Conservation (phyloP, 768 basidiomycete genomes). For the Leccinum longicurvipes region DNA sequence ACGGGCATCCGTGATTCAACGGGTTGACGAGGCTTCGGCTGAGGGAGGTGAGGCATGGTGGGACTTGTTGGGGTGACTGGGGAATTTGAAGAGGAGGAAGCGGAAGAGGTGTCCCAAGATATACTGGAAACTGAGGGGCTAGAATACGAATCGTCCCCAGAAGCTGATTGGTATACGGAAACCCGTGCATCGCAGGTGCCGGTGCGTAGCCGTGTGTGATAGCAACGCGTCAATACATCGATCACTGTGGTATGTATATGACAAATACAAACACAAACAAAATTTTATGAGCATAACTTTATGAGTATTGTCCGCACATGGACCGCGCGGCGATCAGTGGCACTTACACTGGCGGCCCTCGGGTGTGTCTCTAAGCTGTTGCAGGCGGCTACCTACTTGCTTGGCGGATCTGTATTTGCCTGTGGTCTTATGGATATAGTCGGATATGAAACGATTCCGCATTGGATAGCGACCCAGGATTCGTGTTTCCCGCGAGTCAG, state of each 20-base stretch:
- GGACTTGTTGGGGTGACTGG: slow-evolving; percentile 14
- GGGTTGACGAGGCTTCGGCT: slow-evolving; percentile 21
- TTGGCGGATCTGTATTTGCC: slow-evolving; percentile 71
- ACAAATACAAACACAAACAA: slow-evolving; percentile 32
- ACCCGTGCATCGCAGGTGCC: slow-evolving; percentile 19
- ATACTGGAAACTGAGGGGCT: slow-evolving; percentile 22
- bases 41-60: slow-evolving; percentile 21
- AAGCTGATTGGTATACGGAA: slow-evolving; percentile 13
- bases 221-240: slow-evolving; percentile 34
- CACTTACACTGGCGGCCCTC: slow-evolving; percentile 68
- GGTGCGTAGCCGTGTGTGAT: slow-evolving; percentile 26
- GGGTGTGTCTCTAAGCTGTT: slow-evolving; percentile 72
- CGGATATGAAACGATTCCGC: slow-evolving; percentile 77
- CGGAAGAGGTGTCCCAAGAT: slow-evolving; percentile 25
- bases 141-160: slow-evolving; percentile 9
- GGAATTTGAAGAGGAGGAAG: slow-evolving; percentile 18
- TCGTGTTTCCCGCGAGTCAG: slow-evolving; percentile 69
- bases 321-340: slow-evolving; percentile 19
- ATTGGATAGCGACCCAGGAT: slow-evolving; percentile 74
- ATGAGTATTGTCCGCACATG: slow-evolving; percentile 22
- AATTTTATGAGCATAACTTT: slow-evolving; percentile 17
- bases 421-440: slow-evolving; percentile 67
- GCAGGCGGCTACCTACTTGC: slow-evolving; percentile 77
- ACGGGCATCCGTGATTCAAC: slow-evolving; percentile 30
- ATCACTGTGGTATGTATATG: slow-evolving; percentile 27